Conservation (phyloP, 495 filamentous ascomycete species). For the Letharia columbiana region DNA sequence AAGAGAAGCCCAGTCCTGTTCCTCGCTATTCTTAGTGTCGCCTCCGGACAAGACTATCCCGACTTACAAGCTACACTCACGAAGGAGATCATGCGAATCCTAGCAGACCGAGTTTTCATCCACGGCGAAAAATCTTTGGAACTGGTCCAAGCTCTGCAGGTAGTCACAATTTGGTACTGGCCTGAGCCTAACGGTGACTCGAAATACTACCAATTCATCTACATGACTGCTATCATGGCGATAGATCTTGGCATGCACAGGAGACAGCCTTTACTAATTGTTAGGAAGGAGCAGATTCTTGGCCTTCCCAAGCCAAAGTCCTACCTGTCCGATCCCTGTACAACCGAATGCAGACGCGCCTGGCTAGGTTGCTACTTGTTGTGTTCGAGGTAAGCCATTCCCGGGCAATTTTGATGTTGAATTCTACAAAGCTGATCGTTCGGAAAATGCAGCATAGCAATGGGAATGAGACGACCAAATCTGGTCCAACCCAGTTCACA, state of each 20-base stretch:
- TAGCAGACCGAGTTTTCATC: constrained; percentile 66
- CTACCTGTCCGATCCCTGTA: constrained; percentile 49
- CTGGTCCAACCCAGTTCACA: constrained; percentile 74
- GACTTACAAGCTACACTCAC: constrained; percentile 51
- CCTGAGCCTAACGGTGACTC: constrained; percentile 77
- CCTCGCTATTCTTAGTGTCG: constrained; percentile 63
- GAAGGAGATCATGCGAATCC: constrained; percentile 59
- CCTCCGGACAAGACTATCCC: constrained; percentile 54
- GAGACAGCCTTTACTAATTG: constrained; percentile 19
- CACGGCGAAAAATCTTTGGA: constrained; percentile 79
- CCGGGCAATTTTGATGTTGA: background rate
- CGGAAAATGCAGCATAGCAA: constrained; percentile 56
- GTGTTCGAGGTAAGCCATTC: constrained; percentile 42
- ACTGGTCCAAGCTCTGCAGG: constrained; percentile 69
- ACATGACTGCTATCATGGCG: constrained; percentile 75
- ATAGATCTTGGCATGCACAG: constrained; percentile 79
- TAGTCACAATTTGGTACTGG: constrained; percentile 71
- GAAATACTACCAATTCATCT: constrained; percentile 83
- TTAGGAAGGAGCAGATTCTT: constrained; percentile 27
- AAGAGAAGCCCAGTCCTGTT: constrained; percentile 70
- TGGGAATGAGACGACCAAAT: constrained; percentile 73
- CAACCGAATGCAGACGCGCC: constrained; percentile 63
- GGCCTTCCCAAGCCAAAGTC: constrained; percentile 33
- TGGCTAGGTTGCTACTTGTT: constrained; percentile 81
- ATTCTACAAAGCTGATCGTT: constrained; percentile 45